Evolutionary conservation across 176 grass and related monocot species (phyloP).

Genomic region (Areca catechu): DNA sequence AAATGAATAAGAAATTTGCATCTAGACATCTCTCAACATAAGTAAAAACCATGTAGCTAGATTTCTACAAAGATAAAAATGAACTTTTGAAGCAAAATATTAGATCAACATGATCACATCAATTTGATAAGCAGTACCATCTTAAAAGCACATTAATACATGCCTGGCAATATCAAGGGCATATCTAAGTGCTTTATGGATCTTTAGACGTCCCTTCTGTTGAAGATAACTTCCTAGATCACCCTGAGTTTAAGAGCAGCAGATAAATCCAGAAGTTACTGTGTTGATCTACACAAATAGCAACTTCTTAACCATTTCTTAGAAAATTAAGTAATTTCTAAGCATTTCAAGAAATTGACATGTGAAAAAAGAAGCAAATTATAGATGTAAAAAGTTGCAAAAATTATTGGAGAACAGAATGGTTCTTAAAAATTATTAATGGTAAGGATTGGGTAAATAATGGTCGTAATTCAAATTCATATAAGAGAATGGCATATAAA

Average conservation of each 20-base stretch:
- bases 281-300: not conserved
- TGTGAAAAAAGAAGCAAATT: not conserved
- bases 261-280: conserved; percentile 6
- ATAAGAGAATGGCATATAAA: conserved; percentile 4
- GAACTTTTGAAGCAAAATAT: not conserved
- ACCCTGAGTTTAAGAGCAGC: conserved; percentile 42
- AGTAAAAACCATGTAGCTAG: too few species aligned
- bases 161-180: conserved; percentile 91
- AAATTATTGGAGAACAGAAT: too few species aligned
- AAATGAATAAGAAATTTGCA: too few species aligned
- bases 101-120: not conserved
- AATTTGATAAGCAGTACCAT: not conserved
- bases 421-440: too few species aligned
- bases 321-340: not conserved
- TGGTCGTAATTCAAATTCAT: not conserved
- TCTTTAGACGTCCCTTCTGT: conserved; percentile 49
- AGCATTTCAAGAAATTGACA: not conserved
- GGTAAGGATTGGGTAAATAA: not conserved
- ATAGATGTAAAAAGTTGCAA: not conserved
- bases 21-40: too few species aligned
- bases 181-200: conserved; percentile 71
- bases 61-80: too few species aligned
- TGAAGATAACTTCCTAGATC: conserved; percentile 80
- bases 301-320: not conserved
- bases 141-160: conserved; percentile 2